Evolutionary conservation across 2,329 filamentous ascomycete genomes (phyloP).

Genomic region (Boeremia exigua): DNA sequence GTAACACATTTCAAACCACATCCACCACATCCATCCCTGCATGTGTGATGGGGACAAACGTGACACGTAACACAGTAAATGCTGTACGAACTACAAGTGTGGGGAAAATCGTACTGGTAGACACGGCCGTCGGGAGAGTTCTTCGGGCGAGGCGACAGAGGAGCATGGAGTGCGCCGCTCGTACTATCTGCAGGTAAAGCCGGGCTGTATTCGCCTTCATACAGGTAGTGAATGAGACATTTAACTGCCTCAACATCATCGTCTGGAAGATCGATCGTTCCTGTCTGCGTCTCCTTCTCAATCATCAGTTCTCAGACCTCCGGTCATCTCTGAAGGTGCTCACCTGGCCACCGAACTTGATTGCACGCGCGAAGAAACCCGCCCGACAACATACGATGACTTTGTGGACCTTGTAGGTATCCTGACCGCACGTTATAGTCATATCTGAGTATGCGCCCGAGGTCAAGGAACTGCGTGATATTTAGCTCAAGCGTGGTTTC

Average conservation of each 20-base stretch:
- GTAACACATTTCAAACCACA: not conserved
- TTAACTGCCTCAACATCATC: conserved; percentile 20
- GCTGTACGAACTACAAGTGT: not conserved
- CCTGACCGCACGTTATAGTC: conserved; percentile 17
- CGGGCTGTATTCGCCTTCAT: conserved; percentile 22
- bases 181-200: not conserved
- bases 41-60: not conserved
- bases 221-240: conserved; percentile 25
- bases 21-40: not conserved
- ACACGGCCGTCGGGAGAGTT: not conserved
- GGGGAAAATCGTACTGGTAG: not conserved
- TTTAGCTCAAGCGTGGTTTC: not conserved
- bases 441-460: conserved; percentile 19
- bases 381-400: conserved; percentile 19
- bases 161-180: no score
- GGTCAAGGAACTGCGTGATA: not conserved
- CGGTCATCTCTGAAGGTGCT: not conserved
- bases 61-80: not conserved
- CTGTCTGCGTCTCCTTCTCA: not conserved
- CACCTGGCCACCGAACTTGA: conserved; percentile 1
- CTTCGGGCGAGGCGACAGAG: not conserved
- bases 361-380: conserved; percentile 17
- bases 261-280: conserved; percentile 14
- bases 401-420: conserved; percentile 29
- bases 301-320: not conserved